These are phyloP conservation scores for Durotheca rogersii DNA, from an alignment of 495 filamentous ascomycete genomes.

Conservation along the genomic window DNA sequence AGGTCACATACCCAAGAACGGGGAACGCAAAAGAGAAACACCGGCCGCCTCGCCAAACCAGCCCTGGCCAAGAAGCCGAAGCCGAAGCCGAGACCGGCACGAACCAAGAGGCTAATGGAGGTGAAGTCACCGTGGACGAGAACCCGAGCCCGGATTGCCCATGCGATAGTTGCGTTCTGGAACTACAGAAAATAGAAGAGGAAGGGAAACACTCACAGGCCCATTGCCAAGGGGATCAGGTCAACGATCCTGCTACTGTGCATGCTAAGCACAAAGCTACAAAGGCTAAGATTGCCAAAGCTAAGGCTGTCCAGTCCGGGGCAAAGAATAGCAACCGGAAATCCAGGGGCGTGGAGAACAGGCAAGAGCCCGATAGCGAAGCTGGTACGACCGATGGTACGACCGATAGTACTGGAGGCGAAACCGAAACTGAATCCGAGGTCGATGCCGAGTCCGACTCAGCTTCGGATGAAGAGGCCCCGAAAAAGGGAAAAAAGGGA, in stretches of 20 bases:
- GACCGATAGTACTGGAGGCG: not conserved
- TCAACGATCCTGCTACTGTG: constrained; percentile 5
- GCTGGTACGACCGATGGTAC: constrained; percentile 2
- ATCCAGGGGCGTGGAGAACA: constrained; percentile 5
- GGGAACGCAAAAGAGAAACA: constrained; percentile 13
- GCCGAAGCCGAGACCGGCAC: too few relatives aligned
- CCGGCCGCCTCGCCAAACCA: too few relatives aligned
- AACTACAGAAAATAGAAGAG: constrained; percentile 10
- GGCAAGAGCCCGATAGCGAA: constrained; percentile 11
- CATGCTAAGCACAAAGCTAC: constrained; percentile 22
- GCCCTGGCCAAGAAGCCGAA: too few relatives aligned
- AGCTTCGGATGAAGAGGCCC: too few relatives aligned
- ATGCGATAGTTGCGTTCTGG: constrained; percentile 27
- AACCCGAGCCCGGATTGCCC: constrained; percentile 26
- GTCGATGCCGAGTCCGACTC: constrained; percentile 12
- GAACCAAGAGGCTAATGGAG: constrained; percentile 16
- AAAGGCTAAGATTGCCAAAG: constrained; percentile 26
- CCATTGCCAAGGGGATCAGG: constrained; percentile 14
- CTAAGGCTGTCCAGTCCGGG: constrained; percentile 17
- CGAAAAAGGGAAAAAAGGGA: constrained; percentile 16
- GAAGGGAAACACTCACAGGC: constrained; percentile 4
- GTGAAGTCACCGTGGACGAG: constrained; percentile 11
- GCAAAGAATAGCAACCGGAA: too few relatives aligned
- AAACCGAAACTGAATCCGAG: constrained; percentile 17
- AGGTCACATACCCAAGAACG: constrained; percentile 39